Evolutionary conservation across 1,139 yeast genomes (phyloP).

Genomic region (Schwanniomyces etchellsii): DNA sequence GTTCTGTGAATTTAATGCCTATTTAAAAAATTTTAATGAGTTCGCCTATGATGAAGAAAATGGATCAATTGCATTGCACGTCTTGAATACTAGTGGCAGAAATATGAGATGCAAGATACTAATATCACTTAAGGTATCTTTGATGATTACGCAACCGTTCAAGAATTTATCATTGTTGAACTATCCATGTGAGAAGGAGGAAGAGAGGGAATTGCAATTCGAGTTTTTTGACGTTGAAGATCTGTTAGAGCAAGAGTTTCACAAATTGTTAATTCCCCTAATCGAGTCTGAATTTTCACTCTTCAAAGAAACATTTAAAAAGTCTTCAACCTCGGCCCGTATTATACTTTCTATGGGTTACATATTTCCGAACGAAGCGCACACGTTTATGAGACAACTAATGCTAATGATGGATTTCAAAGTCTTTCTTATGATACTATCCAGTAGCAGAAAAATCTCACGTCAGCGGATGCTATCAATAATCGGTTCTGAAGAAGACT

Average conservation of each 20-base stretch:
- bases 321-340: constrained; percentile 7
- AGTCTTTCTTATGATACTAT: constrained; percentile 21
- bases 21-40: constrained; percentile 15
- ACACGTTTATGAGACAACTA: constrained; percentile 17
- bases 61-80: constrained; percentile 5
- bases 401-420: constrained; percentile 24
- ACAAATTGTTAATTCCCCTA: constrained; percentile 10
- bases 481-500: constrained; percentile 19
- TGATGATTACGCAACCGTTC: constrained; percentile 25
- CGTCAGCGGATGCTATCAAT: constrained; percentile 16
- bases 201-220: constrained; percentile 1
- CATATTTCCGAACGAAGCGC: constrained; percentile 16
- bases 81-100: constrained; percentile 5
- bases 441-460: constrained; percentile 19
- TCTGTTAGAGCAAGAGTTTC: constrained; percentile 8
- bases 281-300: constrained; percentile 11
- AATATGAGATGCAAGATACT: constrained; percentile 17
- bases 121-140: constrained; percentile 19
- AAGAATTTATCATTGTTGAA: constrained; percentile 17
- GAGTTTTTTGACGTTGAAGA: constrained; percentile 8
- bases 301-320: constrained; percentile 10
- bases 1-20: constrained; percentile 19
- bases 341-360: constrained; percentile 15
- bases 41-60: constrained; percentile 9
- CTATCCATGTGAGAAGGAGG: neutral